Evolutionary conservation across 371 early-diverging fungal genomes (phyloP).

Genomic region (Mucor plumbeus): DNA sequence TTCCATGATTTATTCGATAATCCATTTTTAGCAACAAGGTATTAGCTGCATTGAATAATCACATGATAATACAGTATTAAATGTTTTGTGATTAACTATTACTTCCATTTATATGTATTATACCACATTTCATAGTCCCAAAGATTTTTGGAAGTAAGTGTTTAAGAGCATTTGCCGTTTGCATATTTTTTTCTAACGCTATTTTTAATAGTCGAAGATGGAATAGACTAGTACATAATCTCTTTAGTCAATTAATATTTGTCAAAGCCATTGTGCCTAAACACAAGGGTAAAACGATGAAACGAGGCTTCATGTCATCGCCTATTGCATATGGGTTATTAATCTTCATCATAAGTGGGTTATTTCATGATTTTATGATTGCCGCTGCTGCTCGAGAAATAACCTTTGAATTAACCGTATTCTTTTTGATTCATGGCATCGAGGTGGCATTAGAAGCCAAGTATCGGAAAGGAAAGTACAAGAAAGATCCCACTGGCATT

Average conservation of each 20-base stretch:
- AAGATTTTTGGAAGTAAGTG: constrained; percentile 34
- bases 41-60: background rate
- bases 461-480: constrained; percentile 4
- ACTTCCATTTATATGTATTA: background rate
- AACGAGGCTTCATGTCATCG: background rate
- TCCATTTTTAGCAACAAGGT: constrained; percentile 28
- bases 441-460: constrained; percentile 19
- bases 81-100: background rate
- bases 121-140: constrained; percentile 9
- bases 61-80: background rate
- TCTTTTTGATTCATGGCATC: constrained; percentile 26
- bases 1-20: constrained; percentile 28
- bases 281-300: background rate
- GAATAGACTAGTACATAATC: constrained; percentile 20
- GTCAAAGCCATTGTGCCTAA: background rate
- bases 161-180: background rate
- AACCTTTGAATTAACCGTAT: constrained; percentile 23
- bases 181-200: background rate
- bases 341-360: constrained; percentile 17
- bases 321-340: constrained; percentile 10
- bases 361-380: constrained; percentile 30
- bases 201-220: constrained; percentile 20
- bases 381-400: constrained; percentile 19
- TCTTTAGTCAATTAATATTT: constrained; percentile 20
- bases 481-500: background rate